Evolutionary conservation across 2,329 filamentous ascomycete species (phyloP).

Genomic region (Lasiodiplodia hormozganensis): DNA sequence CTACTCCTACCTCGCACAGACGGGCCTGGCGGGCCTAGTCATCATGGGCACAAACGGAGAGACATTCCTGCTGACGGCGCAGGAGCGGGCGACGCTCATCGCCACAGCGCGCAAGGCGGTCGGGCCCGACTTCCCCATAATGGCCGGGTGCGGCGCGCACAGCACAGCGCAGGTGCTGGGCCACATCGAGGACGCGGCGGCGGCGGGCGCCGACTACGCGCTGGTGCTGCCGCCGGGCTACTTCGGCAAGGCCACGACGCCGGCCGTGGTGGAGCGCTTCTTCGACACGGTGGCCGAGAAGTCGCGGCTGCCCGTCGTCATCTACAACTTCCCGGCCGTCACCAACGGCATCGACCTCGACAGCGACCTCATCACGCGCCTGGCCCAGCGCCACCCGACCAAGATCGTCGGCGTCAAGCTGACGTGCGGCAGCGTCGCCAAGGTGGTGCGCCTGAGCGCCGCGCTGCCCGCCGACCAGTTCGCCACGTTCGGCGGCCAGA

Average conservation of each 20-base stretch:
- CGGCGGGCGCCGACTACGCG: slow-evolving; percentile 52
- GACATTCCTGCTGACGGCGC: slow-evolving; percentile 53
- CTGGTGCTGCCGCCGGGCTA: slow-evolving; percentile 54
- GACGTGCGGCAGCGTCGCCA: slow-evolving; percentile 77
- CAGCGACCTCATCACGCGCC: slow-evolving; percentile 67
- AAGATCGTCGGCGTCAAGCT: slow-evolving; percentile 76
- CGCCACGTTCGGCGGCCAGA: slow-evolving; percentile 74
- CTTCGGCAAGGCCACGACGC: slow-evolving; percentile 53
- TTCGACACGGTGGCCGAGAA: slow-evolving; percentile 61
- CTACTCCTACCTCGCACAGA: slow-evolving; percentile 52
- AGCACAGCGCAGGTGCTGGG: slow-evolving; percentile 53
- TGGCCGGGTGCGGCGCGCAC: slow-evolving; percentile 53
- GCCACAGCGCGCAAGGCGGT: slow-evolving; percentile 51
- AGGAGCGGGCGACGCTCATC: slow-evolving; percentile 50
- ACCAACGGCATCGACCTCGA: slow-evolving; percentile 72
- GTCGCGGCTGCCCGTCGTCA: slow-evolving; percentile 68
- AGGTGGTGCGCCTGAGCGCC: slow-evolving; percentile 68
- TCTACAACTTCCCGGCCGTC: slow-evolving; percentile 77
- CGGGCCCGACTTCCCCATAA: slow-evolving; percentile 51
- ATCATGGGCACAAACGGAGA: slow-evolving; percentile 57
- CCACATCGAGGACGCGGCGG: slow-evolving; percentile 50
- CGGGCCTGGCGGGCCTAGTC: slow-evolving; percentile 53
- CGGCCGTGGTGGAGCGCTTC: slow-evolving; percentile 50
- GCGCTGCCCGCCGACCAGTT: slow-evolving; percentile 62
- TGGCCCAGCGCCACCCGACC: slow-evolving; percentile 59